Evolutionary conservation across 2,329 filamentous ascomycete species (phyloP), one percentile per base, ranked within the genome.

Genomic region (Hysterium pulicare): DNA sequence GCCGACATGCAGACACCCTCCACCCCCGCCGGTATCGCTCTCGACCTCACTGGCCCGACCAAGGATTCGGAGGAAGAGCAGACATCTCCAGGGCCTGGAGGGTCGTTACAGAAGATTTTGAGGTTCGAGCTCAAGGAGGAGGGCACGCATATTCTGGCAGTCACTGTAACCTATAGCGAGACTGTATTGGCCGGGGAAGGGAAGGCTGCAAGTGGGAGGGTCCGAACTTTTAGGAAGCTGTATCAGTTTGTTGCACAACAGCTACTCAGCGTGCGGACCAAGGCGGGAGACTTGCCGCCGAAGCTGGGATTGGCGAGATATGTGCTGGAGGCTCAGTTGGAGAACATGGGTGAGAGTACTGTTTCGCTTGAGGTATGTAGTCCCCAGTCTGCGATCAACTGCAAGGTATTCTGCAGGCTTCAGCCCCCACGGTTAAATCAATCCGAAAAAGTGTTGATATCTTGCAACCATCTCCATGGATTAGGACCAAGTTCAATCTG

Each of bases 191-290:
- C 57, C 5, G 58, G 60, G 23, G 64, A 63, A 40, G 65, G 59
- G 22, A 71, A 49, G 48, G 74, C 75, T 17, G 75, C 73, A 2
- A 73, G 74, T 42, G 77, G 76, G 4, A 79, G 88, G 38, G 84
- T 87, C 28, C 76, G 93, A 46, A 95, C 89, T 8, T 97, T 97
- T 62, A 77, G 91, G 52, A 97, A 97, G 71, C 72, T 98, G 46
- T 98, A 97, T 67, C 93, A 97, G 66, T 98, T 98, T 62, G 84
- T 94, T 42, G 93, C 90, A 61, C 91, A 95, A 71, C 82, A 88
- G 30, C 86, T 90, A 46, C 73, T 98, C 53, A 88, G 90, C 49
- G 91, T 98, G 45, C 77, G 91, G 49, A 96, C 91, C 1, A 98
- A 97, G 66, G 81, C 89, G 3, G 87, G 86, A 3, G 76, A 82